Conservation (phyloP, 116 monocot species). For the Trichopus zeylanicus region DNA sequence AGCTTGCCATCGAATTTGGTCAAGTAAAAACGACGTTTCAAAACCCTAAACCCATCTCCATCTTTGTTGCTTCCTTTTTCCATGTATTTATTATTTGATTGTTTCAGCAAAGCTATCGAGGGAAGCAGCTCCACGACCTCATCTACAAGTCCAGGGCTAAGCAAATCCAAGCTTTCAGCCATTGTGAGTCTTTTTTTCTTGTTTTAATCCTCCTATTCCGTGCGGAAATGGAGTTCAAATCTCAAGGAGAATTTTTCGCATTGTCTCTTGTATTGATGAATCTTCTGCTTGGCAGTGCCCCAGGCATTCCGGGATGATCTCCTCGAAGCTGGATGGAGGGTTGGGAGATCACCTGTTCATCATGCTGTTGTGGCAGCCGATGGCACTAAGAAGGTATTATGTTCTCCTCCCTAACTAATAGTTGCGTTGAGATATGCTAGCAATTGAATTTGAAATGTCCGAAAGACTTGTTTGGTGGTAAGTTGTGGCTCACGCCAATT, state of each 20-base stretch:
- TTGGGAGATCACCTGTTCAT: slow-evolving; percentile 82
- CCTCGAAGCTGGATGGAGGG: slow-evolving; percentile 62
- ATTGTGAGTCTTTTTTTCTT: slow-evolving; percentile 29
- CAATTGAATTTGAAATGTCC: neutral
- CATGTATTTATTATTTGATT: neutral
- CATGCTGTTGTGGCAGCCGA: slow-evolving; percentile 64
- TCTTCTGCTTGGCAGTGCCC: slow-evolving; percentile 47
- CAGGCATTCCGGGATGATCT: slow-evolving; percentile 71
- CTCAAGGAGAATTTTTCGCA: too few relatives aligned
- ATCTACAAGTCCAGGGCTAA: slow-evolving; percentile 87
- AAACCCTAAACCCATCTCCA: neutral
- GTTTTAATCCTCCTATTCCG: too few relatives aligned
- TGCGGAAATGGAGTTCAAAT: too few relatives aligned
- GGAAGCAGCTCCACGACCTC: slow-evolving; percentile 84
- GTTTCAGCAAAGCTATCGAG: slow-evolving; percentile 83
- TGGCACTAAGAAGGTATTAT: slow-evolving; percentile 79
- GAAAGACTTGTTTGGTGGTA: neutral
- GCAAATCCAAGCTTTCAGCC: slow-evolving; percentile 62
- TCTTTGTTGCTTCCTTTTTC: neutral
- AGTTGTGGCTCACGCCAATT: too few relatives aligned
- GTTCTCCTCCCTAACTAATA: neutral
- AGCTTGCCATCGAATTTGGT: slow-evolving; percentile 70
- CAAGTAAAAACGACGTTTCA: slow-evolving; percentile 47
- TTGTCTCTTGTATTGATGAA: neutral
- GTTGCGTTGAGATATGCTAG: neutral